Evolutionary conservation across 495 filamentous ascomycete genomes (phyloP), one percentile per base, ranked within the genome.

Genomic region (Annulohypoxylon bovei): DNA sequence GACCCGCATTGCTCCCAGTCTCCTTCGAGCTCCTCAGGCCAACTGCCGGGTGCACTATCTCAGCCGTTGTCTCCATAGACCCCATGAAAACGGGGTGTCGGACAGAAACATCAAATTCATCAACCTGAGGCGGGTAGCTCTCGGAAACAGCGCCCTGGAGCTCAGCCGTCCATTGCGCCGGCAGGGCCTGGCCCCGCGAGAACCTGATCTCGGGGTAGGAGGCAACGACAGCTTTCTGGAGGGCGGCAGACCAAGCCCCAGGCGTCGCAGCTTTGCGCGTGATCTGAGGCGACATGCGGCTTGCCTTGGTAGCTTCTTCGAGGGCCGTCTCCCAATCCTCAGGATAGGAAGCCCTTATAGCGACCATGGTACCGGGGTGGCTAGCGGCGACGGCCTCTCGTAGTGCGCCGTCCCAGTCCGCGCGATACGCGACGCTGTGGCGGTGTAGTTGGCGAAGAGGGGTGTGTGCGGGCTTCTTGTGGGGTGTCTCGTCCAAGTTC

Each of bases 11-110:
- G 42, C 25, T 57, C 18, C 25, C 16, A 55, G 22, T 46, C 50
- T 49, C 57, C 65, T 28, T 59, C 66, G n/a, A n/a, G 37, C 62
- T 55, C 25, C 47, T 59, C 28, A 62, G 61, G 30, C 47, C 12
- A 2, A 68, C 80, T 76, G 49, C 80, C 7, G 81, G 80, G 67
- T 83, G 80, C 65, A 75, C 68, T 46, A 55, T 75, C 68, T 77
- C 75, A 3, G 77, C 75, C 6, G 37, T 52, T 25, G 76, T 75
- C 52, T 72, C 46, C 47, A 80, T 62, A 8, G 75, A 73, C 12
- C 77, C 76, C 66, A 77, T 73, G 52, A 81, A 82, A n/a, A 80
- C 81, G 25, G 81, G 81, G 70, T 82, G 80, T 35, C 75, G 65
- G 16, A 63, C 39, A 25, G 80, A 46, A 9, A 77, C 60, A 54